Base-by-base conservation (phyloP, 495 filamentous ascomycete genomes). In the Filosporella fistucella region DNA sequence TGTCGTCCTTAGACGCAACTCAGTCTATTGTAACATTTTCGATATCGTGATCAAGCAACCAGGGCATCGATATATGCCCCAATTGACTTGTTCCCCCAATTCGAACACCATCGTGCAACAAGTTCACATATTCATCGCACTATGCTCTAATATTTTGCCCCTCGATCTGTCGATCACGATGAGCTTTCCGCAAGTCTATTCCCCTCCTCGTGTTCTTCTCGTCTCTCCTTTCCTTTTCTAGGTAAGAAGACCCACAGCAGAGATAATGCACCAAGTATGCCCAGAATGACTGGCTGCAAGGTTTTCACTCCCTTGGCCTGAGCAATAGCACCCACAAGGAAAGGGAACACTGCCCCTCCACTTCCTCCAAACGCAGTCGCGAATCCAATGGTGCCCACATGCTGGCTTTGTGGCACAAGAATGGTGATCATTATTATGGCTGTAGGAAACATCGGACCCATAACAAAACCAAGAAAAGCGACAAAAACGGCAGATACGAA, bases 321-420 rank as follows among this genome's bases (percentile, higher is more conserved):
- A 7, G 88, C 89, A 62, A 93, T 84, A 0, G 86, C 86, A n/a
- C 51, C 51, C 0, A 94, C 84, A 0, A 78, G 82, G 59, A 94
- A 95, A 0, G 89, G 89, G 45, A 95, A 78, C 17, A 91, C 63
- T 0, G 88, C 86, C 3, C 86, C 89, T 0, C 89, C 89, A 8
- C 72, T 73, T 0, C 86, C 83, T 1, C 89, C 89, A 63, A 91
- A 82, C 0, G 89, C 87, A 3, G 84, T 82, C 2, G 82, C 85
- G 52, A 94, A 94, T 0, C 88, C 88, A 36, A 95, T 85, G 1
- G 84, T 81, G 36, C 76, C 78, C 25, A 95, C 86, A 57, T 95
- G 89, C 11, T 89, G 70, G 49, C 86, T 76, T 21, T 69, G 69
- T 1, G 89, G 89, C 10, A 95, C 71, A 2, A 93, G 72, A 61